These are phyloP conservation scores for Lanmaoa rubissima DNA, from an alignment of 768 basidiomycete genomes.

Conservation along the genomic window DNA sequence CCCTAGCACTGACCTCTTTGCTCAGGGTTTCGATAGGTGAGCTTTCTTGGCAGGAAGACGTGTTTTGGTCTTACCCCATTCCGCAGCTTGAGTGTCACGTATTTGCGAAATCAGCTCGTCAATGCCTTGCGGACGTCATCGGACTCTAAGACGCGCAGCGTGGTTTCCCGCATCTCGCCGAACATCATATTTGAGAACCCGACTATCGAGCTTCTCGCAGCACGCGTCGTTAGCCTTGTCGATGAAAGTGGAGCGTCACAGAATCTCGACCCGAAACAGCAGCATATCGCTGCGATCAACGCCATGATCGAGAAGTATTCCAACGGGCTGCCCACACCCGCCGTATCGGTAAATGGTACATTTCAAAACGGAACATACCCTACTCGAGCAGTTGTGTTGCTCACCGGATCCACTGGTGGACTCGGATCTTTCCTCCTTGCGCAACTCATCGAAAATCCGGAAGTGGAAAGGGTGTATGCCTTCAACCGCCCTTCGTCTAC, in stretches of 20 bases:
- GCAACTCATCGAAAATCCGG: constrained; percentile 21
- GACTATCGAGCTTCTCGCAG: constrained; percentile 25
- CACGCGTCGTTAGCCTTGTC: constrained; percentile 6
- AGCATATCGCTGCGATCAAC: constrained; percentile 24
- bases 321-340: background rate
- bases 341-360: background rate
- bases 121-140: constrained; percentile 24
- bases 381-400: background rate
- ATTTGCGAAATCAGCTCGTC: constrained; percentile 12
- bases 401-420: constrained; percentile 45
- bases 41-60: background rate
- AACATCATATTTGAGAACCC: constrained; percentile 38
- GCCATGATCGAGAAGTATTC: constrained; percentile 26
- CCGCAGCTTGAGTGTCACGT: constrained; percentile 23
- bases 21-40: constrained; percentile 36
- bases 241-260: background rate
- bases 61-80: background rate
- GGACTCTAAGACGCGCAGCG: constrained; percentile 17
- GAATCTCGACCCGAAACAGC: background rate
- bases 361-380: background rate
- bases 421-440: constrained; percentile 39
- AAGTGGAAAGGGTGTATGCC: constrained; percentile 31
- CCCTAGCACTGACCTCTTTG: constrained; percentile 17
- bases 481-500: constrained; percentile 29
- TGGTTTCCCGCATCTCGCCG: constrained; percentile 23